Evolutionary conservation across 2,329 filamentous ascomycete genomes (phyloP), one percentile per base, ranked within the genome.

Genomic region (Aspergillus floridensis): DNA sequence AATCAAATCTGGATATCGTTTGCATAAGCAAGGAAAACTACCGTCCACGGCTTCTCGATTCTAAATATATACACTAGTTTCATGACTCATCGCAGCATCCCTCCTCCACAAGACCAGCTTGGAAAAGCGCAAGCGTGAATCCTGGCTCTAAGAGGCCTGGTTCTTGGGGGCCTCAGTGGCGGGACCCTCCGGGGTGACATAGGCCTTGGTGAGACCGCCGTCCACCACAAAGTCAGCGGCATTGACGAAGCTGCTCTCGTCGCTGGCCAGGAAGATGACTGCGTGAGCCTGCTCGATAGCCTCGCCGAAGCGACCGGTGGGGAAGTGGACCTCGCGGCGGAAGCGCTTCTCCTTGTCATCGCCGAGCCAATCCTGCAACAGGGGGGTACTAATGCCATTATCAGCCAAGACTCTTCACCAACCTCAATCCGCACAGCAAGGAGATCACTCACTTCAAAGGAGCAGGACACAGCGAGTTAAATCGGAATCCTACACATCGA

Each of bases 181-280:
- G 2, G 83, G 81, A 12, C 85, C 85, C 65, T 87, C 82, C 19
- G 84, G 81, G 16, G 85, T 88, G 50, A 86, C 84, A 76, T 97
- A 98, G 49, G 92, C 91, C 79, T 81, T 96, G 70, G 88, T 93
- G 91, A 99, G 91, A 61, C 93, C 93, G 59, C 95, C 95, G 70
- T 99, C 95, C 26, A 98, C 92, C 4, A 96, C 89, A 79, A 98
- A 96, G 74, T 98, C 95, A 60, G 86, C 89, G 11, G 90, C 92
- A 65, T 95, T 96, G 70, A 96, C 90, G 69, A 96, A 96, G 80
- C 89, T 91, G 71, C 88, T 87, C 81, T 96, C 92, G 67, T 96
- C 92, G 65, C 88, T 92, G 8, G 92, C 92, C 61, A 96, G 78
- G 80, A 96, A 96, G 7, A 96, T 73, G 0, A 96, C 92, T 6